Conservation (phyloP, 192 early-diverging fungal species). For the Entomortierella beljakovae region DNA sequence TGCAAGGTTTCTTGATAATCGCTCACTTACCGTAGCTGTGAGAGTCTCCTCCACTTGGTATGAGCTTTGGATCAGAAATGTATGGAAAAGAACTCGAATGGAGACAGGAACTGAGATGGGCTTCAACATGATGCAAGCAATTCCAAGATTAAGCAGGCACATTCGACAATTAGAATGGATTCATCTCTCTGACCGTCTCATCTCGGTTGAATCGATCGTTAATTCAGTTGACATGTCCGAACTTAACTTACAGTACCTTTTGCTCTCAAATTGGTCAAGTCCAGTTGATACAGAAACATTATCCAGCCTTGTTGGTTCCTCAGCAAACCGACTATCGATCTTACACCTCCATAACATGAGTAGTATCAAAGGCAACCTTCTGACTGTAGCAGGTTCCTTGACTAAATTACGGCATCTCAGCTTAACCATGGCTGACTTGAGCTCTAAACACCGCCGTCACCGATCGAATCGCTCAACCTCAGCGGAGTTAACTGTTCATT, state of each 20-base stretch:
- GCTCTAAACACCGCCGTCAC: neutral
- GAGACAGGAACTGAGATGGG: constrained; percentile 4
- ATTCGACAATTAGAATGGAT: constrained; percentile 46
- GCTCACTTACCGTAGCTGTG: constrained; percentile 24
- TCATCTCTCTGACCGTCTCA: constrained; percentile 6
- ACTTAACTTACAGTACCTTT: constrained; percentile 17
- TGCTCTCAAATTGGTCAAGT: constrained; percentile 22
- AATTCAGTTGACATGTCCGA: constrained; percentile 7
- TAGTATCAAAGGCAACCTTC: constrained; percentile 18
- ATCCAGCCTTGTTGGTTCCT: constrained; percentile 11
- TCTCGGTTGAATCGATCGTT: neutral
- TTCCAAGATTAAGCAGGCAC: constrained; percentile 18
- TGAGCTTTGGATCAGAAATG: constrained; percentile 20
- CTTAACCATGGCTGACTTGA: constrained; percentile 12
- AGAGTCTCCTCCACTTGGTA: constrained; percentile 32
- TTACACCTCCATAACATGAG: constrained; percentile 28
- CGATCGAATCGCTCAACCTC: constrained; percentile 13
- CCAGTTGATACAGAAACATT: constrained; percentile 9
- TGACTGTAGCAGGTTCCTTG: constrained; percentile 10
- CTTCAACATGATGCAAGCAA: constrained; percentile 14
- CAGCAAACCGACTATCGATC: constrained; percentile 3
- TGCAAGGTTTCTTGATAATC: constrained; percentile 18
- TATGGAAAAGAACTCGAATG: constrained; percentile 31
- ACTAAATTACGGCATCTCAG: constrained; percentile 17
- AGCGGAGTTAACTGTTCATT: neutral